Conservation (phyloP, 495 filamentous ascomycete genomes). For the Penicillium maclennaniae region DNA sequence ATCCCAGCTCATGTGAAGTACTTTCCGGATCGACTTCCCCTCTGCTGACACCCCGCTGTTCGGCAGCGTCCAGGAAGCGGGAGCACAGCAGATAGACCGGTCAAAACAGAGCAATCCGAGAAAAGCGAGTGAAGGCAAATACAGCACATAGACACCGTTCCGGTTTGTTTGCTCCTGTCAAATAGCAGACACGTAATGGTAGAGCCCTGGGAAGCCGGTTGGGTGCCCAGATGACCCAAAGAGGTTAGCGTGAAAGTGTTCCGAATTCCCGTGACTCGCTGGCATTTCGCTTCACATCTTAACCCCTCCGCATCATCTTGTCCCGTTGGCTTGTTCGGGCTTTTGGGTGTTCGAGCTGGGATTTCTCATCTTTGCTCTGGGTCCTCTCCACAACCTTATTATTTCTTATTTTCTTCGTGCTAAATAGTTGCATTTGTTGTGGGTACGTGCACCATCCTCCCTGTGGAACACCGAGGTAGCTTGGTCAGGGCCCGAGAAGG, state of each 20-base stretch:
- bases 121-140: background rate
- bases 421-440: slow-evolving; percentile 23
- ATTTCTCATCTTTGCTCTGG: background rate
- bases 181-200: slow-evolving; percentile 7
- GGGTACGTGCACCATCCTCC: slow-evolving; percentile 23
- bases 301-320: slow-evolving; percentile 25
- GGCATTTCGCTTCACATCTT: slow-evolving; percentile 28
- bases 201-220: slow-evolving; percentile 10
- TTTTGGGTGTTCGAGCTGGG: background rate
- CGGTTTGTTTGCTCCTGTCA: background rate
- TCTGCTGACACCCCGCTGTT: background rate
- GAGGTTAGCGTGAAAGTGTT: slow-evolving; percentile 15
- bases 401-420: background rate
- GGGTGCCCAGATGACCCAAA: slow-evolving; percentile 20
- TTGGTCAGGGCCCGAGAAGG: background rate
- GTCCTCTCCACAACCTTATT: background rate
- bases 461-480: slow-evolving; percentile 20
- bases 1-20: background rate
- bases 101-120: background rate
- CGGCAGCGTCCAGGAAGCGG: background rate
- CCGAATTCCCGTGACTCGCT: slow-evolving; percentile 31
- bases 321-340: background rate
- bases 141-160: background rate
- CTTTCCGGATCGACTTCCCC: background rate
- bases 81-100: background rate